Base-by-base conservation (phyloP, 1,284 basidiomycete genomes). In the Puccinia horiana region DNA sequence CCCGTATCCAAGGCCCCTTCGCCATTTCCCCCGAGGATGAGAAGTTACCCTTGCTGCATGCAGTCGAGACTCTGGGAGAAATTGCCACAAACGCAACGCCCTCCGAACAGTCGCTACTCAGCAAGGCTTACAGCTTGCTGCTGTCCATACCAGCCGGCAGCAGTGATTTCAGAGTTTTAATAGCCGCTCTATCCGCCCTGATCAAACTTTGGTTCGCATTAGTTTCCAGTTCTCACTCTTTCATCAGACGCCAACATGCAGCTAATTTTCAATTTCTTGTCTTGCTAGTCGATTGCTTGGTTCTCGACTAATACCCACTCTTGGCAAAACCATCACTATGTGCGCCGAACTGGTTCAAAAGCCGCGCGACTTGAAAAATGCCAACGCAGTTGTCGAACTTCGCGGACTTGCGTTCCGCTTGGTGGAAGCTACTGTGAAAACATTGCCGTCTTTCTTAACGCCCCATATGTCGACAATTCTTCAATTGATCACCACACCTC, bases 61-160 rank as follows among this genome's bases (percentile, higher is more conserved):
- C 81, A 32, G 67, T 82, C 20, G 74, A 76, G 12, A 69, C 63
- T 32, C 63, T 82, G 61, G 81, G 73, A 56, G 73, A 67, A 44
- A 76, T 82, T 35, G 63, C 74, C 6, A 47, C 35, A 18, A 49
- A 69, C 26, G 63, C 81, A 16, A 76, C 81, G 20, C 37, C 32
- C n/a, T 76, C 81, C 11, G 81, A 82, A 63, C 73, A 76, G 32
- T 76, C 73, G 12, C 29, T 67, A 35, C 74, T 82, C 37, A 82
- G 81, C 65, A 74, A 70, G 35, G 61, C 74, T 37, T 82, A 82
- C 44, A n/a, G 26, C 20, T 65, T 47, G 52, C 42, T 82, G 61
- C 29, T 82, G 44, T 63, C 44, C 26, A 63, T 81, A 63, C 29
- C 69, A 23, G 16, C 32, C 1, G 44, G 52, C 35, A 74, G 72